Percentiles rank a stretch among this genome's conserved stretches.
Conservation (phyloP, 2,329 filamentous ascomycete species). For the Diplodia seriata region DNA sequence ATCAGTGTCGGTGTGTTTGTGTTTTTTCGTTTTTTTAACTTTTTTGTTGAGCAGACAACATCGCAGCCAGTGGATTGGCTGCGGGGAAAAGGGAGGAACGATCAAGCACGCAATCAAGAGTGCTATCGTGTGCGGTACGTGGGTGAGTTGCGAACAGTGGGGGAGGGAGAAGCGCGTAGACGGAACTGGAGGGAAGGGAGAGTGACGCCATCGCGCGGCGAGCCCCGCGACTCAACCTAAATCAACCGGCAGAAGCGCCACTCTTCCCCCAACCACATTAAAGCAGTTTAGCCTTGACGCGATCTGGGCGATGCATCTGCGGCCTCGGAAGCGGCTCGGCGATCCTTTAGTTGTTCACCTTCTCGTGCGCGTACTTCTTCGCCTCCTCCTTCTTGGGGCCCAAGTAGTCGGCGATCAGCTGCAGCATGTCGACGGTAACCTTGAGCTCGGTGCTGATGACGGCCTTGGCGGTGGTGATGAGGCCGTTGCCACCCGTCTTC, state of each 20-base stretch:
- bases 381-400: conserved; percentile 45
- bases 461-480: conserved; percentile 48
- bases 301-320: conserved; percentile 5
- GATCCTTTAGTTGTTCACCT: conserved; percentile 34
- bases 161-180: conserved; percentile 4
- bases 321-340: not conserved
- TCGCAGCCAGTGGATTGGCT: conserved; percentile 5
- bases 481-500: conserved; percentile 47
- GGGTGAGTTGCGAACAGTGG: not conserved
- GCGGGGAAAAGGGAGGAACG: conserved; percentile 6
- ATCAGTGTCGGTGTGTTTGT: not conserved
- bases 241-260: conserved; percentile 6
- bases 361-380: conserved; percentile 46
- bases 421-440: conserved; percentile 45
- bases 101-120: not conserved
- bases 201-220: conserved; percentile 27
- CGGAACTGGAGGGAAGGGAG: conserved; percentile 26
- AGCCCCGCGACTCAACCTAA: conserved; percentile 17
- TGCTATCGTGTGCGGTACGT: not conserved
- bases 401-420: conserved; percentile 43
- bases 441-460: conserved; percentile 50
- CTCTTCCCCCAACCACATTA: conserved; percentile 3
- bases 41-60: not conserved
- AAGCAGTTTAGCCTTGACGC: not conserved
- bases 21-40: not conserved